These are phyloP conservation scores for Venturiaceae sp. DNA, from an alignment of 2,329 filamentous ascomycete species.

Conservation along the genomic window DNA sequence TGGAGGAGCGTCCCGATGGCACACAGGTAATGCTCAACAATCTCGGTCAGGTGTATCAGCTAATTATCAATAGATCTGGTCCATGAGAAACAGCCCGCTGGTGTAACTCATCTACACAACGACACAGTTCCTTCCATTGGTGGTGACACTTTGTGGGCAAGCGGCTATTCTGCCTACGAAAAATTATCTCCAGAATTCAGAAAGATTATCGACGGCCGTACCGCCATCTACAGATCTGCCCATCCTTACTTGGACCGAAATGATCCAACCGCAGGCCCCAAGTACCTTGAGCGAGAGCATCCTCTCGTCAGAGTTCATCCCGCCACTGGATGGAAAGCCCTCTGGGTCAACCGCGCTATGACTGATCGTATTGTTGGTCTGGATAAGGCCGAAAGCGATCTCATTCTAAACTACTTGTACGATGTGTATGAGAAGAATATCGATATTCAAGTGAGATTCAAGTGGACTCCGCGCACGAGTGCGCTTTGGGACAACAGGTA, in stretches of 20 bases:
- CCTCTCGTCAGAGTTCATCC: slow-evolving; percentile 63
- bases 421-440: slow-evolving; percentile 60
- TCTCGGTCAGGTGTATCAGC: background rate
- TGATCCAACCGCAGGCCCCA: slow-evolving; percentile 50
- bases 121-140: slow-evolving; percentile 56
- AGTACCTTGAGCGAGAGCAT: slow-evolving; percentile 57
- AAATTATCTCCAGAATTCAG: slow-evolving; percentile 63
- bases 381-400: slow-evolving; percentile 58
- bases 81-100: slow-evolving; percentile 60
- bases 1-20: slow-evolving; percentile 59
- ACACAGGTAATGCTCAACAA: slow-evolving; percentile 28
- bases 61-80: slow-evolving; percentile 43
- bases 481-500: slow-evolving; percentile 63
- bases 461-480: slow-evolving; percentile 57
- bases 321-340: slow-evolving; percentile 63
- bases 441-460: slow-evolving; percentile 64
- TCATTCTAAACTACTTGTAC: slow-evolving; percentile 56
- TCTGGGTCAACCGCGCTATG: slow-evolving; percentile 64
- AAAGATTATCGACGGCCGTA: slow-evolving; percentile 57
- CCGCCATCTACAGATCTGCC: slow-evolving; percentile 56
- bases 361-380: slow-evolving; percentile 59
- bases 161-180: slow-evolving; percentile 61
- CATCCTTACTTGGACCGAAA: slow-evolving; percentile 59
- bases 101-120: slow-evolving; percentile 59
- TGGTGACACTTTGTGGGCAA: slow-evolving; percentile 65